phyloP scores from a whole-genome alignment of 495 filamentous ascomycete genomes.

The Penicillium antarcticum region DNA sequence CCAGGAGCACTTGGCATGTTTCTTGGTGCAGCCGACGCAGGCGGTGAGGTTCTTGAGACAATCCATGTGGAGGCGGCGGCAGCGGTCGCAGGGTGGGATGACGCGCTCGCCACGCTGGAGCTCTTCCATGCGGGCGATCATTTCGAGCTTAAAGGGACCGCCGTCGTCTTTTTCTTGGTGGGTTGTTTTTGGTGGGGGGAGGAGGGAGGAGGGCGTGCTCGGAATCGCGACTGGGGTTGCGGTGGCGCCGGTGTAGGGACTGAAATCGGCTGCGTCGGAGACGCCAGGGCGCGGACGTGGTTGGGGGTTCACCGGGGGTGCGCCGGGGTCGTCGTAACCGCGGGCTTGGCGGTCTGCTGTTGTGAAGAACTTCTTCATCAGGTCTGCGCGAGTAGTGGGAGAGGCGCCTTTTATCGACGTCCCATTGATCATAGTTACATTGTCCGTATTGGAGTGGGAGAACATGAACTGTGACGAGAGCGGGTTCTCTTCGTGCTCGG shows the following conservation, averaged over 20 bases:
- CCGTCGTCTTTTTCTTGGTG: conserved; percentile 55
- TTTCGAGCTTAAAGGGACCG: conserved; percentile 60
- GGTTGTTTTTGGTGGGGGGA: conserved; percentile 47
- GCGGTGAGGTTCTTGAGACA: conserved; percentile 83
- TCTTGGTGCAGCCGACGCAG: conserved; percentile 83
- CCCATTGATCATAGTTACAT: conserved; percentile 49
- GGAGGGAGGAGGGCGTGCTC: conserved; percentile 47
- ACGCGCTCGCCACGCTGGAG: conserved; percentile 68
- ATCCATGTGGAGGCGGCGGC: conserved; percentile 72
- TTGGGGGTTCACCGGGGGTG: conserved; percentile 23
- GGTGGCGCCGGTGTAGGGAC: conserved; percentile 31
- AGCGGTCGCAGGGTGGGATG: conserved; percentile 77
- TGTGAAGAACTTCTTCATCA: conserved; percentile 58
- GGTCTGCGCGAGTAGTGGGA: conserved; percentile 48
- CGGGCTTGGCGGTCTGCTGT: conserved; percentile 48
- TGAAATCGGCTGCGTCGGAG: conserved; percentile 40
- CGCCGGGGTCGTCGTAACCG: conserved; percentile 28
- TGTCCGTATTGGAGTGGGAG: conserved; percentile 42
- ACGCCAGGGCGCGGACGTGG: conserved; percentile 32
- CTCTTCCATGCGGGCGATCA: conserved; percentile 73
- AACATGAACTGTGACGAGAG: conserved; percentile 40
- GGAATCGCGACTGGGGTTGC: conserved; percentile 49
- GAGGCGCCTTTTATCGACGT: conserved; percentile 51
- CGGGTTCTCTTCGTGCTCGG: conserved; percentile 33
- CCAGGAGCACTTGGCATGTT: conserved; percentile 85